Conservation (phyloP, 441 rosid species). For the Arabidopsis lyrata region DNA sequence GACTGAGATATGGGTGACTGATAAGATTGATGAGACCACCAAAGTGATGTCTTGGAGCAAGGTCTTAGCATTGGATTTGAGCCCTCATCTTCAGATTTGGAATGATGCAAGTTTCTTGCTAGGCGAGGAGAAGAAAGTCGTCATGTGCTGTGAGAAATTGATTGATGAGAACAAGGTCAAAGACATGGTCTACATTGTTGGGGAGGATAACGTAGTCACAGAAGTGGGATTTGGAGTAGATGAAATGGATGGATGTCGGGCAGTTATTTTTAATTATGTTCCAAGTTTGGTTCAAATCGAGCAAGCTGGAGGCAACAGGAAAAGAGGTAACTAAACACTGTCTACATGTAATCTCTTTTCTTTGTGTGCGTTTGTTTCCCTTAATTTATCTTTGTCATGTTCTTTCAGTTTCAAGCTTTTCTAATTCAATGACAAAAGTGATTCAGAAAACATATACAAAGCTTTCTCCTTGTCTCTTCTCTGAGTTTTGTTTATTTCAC, state of each 20-base stretch:
- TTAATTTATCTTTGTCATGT: neutral
- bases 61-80: neutral
- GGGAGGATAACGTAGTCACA: conserved; percentile 1
- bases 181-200: conserved; percentile 6
- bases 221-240: neutral
- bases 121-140: neutral
- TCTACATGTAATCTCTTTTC: neutral
- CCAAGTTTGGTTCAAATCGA: conserved; percentile 3
- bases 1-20: conserved; percentile 32
- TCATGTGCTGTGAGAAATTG: neutral
- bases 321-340: neutral
- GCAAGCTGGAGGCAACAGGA: neutral
- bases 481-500: neutral
- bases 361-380: neutral
- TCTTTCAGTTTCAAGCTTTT: neutral
- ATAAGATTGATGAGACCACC: neutral
- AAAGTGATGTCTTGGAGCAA: neutral
- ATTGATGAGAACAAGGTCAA: neutral
- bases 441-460: neutral
- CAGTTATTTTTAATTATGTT: neutral
- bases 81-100: neutral
- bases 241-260: neutral
- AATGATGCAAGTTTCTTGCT: neutral
- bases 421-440: neutral
- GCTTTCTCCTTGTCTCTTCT: neutral